phyloP scores from a whole-genome alignment of 2,329 filamentous ascomycete species.

The Diaporthe helianthi region DNA sequence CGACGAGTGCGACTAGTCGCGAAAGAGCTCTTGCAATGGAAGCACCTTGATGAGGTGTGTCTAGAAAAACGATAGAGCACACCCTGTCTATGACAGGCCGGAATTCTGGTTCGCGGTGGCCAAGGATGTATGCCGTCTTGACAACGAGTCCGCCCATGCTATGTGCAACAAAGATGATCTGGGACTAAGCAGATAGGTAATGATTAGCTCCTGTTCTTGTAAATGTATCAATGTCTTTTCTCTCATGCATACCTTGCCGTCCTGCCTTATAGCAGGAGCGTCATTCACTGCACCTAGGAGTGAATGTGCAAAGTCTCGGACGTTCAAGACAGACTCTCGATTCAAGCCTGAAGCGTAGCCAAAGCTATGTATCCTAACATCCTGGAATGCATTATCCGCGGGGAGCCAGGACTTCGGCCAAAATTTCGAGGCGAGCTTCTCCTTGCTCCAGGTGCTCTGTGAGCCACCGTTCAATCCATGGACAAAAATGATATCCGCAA shows the following conservation, averaged over 20 bases:
- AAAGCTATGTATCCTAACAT: slow-evolving; percentile 45
- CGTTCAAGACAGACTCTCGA: slow-evolving; percentile 39
- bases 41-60: slow-evolving; percentile 46
- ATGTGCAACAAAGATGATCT: slow-evolving; percentile 46
- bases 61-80: slow-evolving; percentile 46
- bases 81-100: slow-evolving; percentile 38
- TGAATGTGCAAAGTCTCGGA: slow-evolving; percentile 43
- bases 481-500: slow-evolving; percentile 47
- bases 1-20: slow-evolving; percentile 38
- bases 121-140: slow-evolving; percentile 46
- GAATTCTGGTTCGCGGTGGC: slow-evolving; percentile 37
- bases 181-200: background rate
- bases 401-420: slow-evolving; percentile 47
- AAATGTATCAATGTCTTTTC: background rate
- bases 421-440: slow-evolving; percentile 36
- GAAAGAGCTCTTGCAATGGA: slow-evolving; percentile 40
- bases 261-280: slow-evolving; percentile 38
- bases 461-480: slow-evolving; percentile 49
- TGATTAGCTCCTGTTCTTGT: background rate
- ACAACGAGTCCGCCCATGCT: slow-evolving; percentile 49
- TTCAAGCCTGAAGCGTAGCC: slow-evolving; percentile 39
- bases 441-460: slow-evolving; percentile 45
- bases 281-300: slow-evolving; percentile 42
- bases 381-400: slow-evolving; percentile 40
- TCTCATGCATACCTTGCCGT: slow-evolving; percentile 33